These are phyloP conservation scores for Maudiozyma saulgeensis DNA, from an alignment of 805 yeast species.

Conservation along the genomic window DNA sequence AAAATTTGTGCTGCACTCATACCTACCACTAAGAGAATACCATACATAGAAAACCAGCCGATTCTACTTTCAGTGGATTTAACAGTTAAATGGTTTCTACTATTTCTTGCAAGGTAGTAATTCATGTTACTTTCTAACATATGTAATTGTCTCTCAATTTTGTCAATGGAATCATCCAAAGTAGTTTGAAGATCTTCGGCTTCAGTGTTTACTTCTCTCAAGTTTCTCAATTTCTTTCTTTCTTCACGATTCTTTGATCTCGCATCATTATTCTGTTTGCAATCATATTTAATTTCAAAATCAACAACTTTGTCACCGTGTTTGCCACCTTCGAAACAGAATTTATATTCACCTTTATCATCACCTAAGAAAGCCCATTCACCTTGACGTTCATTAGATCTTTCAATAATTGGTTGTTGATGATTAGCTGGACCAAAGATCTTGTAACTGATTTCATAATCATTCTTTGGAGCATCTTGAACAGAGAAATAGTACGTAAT, in stretches of 20 bases:
- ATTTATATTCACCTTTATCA: constrained; percentile 68
- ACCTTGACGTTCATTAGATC: constrained; percentile 63
- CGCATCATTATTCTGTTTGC: constrained; percentile 35
- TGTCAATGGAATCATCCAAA: constrained; percentile 36
- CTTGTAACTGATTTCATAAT: constrained; percentile 16
- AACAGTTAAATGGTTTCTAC: constrained; percentile 78
- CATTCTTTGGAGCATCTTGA: constrained; percentile 19
- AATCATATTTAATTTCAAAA: constrained; percentile 49
- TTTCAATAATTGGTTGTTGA: constrained; percentile 34
- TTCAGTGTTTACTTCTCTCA: constrained; percentile 10
- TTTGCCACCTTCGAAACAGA: constrained; percentile 76
- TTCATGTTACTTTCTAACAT: constrained; percentile 51
- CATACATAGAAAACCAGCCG: constrained; percentile 55
- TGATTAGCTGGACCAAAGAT: constrained; percentile 23
- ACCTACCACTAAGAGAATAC: constrained; percentile 52
- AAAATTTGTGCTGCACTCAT: constrained; percentile 64
- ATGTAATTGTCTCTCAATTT: constrained; percentile 52
- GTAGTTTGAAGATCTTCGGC: constrained; percentile 17
- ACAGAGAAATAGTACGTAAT: constrained; percentile 30
- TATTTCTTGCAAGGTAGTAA: constrained; percentile 82
- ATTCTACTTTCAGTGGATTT: constrained; percentile 55
- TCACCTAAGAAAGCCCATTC: constrained; percentile 66
- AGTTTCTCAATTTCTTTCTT: constrained; percentile 12
- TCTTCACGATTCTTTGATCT: constrained; percentile 51
- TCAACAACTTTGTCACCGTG: constrained; percentile 77